Evolutionary conservation across 1,284 basidiomycete genomes (phyloP).

Genomic region (Agroathelia rolfsii): DNA sequence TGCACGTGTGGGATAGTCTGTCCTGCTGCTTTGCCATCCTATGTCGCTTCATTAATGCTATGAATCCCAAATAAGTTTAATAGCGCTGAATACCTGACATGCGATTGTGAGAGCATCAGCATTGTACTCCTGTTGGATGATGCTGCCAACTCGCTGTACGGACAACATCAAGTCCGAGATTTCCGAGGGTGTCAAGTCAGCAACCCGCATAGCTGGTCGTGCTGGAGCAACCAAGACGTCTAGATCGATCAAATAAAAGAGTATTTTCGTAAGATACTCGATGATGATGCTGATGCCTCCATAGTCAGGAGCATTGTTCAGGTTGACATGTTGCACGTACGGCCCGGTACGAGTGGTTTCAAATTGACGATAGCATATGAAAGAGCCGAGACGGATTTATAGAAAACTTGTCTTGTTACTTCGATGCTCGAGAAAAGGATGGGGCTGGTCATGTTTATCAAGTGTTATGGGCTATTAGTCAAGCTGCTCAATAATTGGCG

Average conservation of each 20-base stretch:
- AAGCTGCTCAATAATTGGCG: no score
- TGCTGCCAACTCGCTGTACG: constrained; percentile 61
- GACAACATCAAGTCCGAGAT: constrained; percentile 70
- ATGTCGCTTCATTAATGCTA: constrained; percentile 8
- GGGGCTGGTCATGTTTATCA: constrained; percentile 28
- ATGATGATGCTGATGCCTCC: no score
- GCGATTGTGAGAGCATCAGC: constrained; percentile 75
- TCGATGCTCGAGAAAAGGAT: constrained; percentile 78
- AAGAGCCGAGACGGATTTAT: constrained; percentile 51
- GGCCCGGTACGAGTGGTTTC: constrained; percentile 87
- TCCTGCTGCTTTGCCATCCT: constrained; percentile 83
- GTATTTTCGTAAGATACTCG: constrained; percentile 1
- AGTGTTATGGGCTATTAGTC: no score
- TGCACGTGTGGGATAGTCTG: constrained; percentile 89
- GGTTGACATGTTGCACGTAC: constrained; percentile 37
- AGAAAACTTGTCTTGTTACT: constrained; percentile 77
- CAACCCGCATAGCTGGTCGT: constrained; percentile 65
- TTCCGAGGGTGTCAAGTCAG: constrained; percentile 65
- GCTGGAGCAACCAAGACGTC: constrained; percentile 85
- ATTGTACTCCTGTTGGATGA: constrained; percentile 62
- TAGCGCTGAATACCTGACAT: constrained; percentile 51
- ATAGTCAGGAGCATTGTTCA: no score
- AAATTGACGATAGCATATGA: constrained; percentile 86
- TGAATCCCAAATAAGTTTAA: constrained; percentile 4
- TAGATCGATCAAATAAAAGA: constrained; percentile 21